phyloP scores from a whole-genome alignment of 1,284 basidiomycete genomes.

The Somion occarium region DNA sequence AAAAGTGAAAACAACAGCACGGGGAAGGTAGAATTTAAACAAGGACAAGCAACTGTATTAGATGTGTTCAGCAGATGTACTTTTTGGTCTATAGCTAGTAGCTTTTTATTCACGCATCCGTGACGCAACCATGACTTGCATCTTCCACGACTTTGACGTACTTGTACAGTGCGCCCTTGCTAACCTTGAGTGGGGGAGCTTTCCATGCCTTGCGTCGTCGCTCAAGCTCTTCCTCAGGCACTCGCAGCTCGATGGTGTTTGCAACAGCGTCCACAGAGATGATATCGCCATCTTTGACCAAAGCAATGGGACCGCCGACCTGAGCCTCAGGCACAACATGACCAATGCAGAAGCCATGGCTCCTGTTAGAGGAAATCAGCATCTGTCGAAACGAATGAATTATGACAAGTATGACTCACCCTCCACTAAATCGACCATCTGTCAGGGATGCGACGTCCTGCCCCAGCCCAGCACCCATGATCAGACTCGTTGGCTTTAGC shows the following conservation, averaged over 20 bases:
- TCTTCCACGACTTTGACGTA: slow-evolving; percentile 84
- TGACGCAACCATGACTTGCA: slow-evolving; percentile 86
- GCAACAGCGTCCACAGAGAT: slow-evolving; percentile 83
- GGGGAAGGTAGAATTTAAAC: slow-evolving; percentile 13
- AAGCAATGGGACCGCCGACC: slow-evolving; percentile 86
- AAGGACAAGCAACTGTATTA: slow-evolving; percentile 4
- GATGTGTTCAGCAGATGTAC: neutral
- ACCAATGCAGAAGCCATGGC: slow-evolving; percentile 85
- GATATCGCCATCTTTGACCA: slow-evolving; percentile 83
- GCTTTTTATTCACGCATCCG: slow-evolving; percentile 54
- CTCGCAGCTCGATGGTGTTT: slow-evolving; percentile 75
- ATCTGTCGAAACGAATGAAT: neutral
- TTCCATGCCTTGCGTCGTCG: slow-evolving; percentile 66
- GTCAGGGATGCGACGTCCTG: slow-evolving; percentile 88
- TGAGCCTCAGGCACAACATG: slow-evolving; percentile 91
- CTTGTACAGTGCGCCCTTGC: slow-evolving; percentile 83
- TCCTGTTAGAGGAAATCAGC: slow-evolving; percentile 7
- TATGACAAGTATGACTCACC: slow-evolving; percentile 43
- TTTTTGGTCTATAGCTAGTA: neutral
- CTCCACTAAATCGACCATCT: slow-evolving; percentile 93
- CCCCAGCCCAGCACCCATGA: slow-evolving; percentile 93
- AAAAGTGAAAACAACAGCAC: slow-evolving; percentile 60
- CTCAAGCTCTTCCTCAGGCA: slow-evolving; percentile 69
- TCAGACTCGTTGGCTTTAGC: slow-evolving; percentile 86
- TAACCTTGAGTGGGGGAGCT: slow-evolving; percentile 82